Base-by-base conservation (phyloP, 306 rosid species). In the Trifolium dubium region DNA sequence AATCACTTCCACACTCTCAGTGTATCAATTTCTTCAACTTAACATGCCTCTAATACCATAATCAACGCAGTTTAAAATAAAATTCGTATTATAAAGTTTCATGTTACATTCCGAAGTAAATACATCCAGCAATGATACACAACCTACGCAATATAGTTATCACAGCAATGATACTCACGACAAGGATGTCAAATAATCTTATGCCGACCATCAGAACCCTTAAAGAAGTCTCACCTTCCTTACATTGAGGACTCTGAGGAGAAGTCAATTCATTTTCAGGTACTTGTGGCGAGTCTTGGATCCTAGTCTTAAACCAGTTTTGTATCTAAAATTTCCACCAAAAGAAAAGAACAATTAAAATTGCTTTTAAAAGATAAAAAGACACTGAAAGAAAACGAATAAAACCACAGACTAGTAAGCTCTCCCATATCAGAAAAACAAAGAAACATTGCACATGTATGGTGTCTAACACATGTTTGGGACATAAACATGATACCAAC, bases 271-370 rank as follows among this genome's bases (percentile, higher is more conserved):
- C 69, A 61, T 72, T 83, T 53, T 77, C 64, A 49, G 79, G 80
- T 35, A 77, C 85, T 75, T 83, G 78, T 1, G 84, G 83, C 10
- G 56, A 78, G 68, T 86, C 88, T 63, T 76, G 83, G 58, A 77
- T 83, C 74, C 78, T 83, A 49, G 75, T 77, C 79, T 92, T 78
- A 81, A 95, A 89, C 99, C 99, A 95, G 80, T 62, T 77, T 31
- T 87, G 84, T 64, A 92, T 86, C 99, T 92, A 73, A 73, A 77
- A 74, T 50, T 59, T 12, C 15, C 53, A 53, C 53, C 14, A 49
- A 69, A 65, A 56, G 28, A 28, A 67, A 34, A 19, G 41, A 72
- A 18, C 51, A 40, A 10, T 28, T 15, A 69, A 46, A 14, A 62
- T 14, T 34, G 43, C 8, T 11, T 32, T 34, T 6, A 13, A 17